phyloP scores from a whole-genome alignment of 805 yeast species.

The Teunomyces panamensis region DNA sequence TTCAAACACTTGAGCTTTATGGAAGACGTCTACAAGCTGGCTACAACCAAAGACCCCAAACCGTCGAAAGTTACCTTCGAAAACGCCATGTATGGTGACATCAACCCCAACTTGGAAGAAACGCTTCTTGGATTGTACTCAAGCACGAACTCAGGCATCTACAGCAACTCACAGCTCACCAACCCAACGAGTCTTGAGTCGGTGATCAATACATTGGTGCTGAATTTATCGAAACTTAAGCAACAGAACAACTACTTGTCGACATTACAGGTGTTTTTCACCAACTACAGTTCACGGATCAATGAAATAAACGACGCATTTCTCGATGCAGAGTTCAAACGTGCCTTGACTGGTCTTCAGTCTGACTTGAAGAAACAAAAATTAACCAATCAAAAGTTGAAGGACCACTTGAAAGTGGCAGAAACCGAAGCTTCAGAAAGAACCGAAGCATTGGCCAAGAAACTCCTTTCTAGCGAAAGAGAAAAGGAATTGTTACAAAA shows the following conservation, averaged over 20 bases:
- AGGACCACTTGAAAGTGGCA: constrained; percentile 11
- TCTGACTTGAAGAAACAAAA: constrained; percentile 16
- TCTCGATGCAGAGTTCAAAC: constrained; percentile 18
- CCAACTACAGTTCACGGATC: constrained; percentile 40
- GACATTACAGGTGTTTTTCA: constrained; percentile 53
- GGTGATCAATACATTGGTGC: constrained; percentile 52
- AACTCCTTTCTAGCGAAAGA: constrained; percentile 6
- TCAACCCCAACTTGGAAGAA: constrained; percentile 49
- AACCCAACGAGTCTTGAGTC: constrained; percentile 55
- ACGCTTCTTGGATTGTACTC: constrained; percentile 46
- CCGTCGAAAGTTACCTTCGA: constrained; percentile 37
- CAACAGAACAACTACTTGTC: constrained; percentile 55
- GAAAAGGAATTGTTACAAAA: constrained; percentile 10
- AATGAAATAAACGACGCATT: constrained; percentile 24
- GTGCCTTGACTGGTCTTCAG: constrained; percentile 10
- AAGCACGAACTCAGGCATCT: constrained; percentile 52
- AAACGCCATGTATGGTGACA: constrained; percentile 62
- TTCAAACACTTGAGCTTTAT: constrained; percentile 35
- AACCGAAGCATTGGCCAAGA: constrained; percentile 4
- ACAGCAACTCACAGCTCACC: constrained; percentile 57
- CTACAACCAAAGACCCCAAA: neutral
- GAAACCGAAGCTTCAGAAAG: constrained; percentile 7
- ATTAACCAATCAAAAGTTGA: constrained; percentile 11
- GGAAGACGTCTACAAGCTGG: constrained; percentile 24
- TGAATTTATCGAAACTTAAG: constrained; percentile 55